Base-by-base conservation (phyloP, 1,284 basidiomycete species). In the Exobasidium rhododendri region DNA sequence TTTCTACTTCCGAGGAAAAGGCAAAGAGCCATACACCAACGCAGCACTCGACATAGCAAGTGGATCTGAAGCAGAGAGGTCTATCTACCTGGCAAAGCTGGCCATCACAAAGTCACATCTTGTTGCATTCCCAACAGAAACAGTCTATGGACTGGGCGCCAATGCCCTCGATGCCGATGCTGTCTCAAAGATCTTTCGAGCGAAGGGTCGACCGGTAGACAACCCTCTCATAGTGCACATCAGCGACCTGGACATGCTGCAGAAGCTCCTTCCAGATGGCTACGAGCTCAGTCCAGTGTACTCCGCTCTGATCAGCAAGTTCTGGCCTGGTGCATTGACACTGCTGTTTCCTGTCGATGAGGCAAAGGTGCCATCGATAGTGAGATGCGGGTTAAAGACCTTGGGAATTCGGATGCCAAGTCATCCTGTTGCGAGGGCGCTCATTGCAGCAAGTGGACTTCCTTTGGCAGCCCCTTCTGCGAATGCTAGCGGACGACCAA, bases 181-280 rank as follows among this genome's bases (percentile, higher is more conserved):
- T 62, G 73, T 85, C 0, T 74, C 81, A 20, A 92, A 93, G 6
- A 94, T 99, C 71, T 99, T 94, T 81, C 83, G 85, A 10, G 90
- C 90, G 62, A 99, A 99, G 78, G 90, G 92, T 44, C 85, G 96
- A 51, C 96, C 96, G 0, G 83, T 89, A 2, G 96, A 99, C 81
- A 99, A 99, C 80, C 96, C 96, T 0, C 85, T 99, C 58, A 99
- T 99, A 82, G 91, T 97, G 31, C 96, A 99, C 81, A 87, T 99
- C 63, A 92, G 91, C 4, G 92, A 92, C 1, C 81, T 86, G 17
- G 75, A 84, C 51, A 97, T 97, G 94, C 94, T 70, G 17, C 52
- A 59, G 10, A 50, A 50, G 1, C 84, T 97, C 7, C 89, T 80
- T 7, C 68, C 73, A 0, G 35, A 63, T n/a, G 31, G 30, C 3